Evolutionary conservation across 1,139 yeast species (phyloP).

Genomic region (Scheffersomyces lignicola): DNA sequence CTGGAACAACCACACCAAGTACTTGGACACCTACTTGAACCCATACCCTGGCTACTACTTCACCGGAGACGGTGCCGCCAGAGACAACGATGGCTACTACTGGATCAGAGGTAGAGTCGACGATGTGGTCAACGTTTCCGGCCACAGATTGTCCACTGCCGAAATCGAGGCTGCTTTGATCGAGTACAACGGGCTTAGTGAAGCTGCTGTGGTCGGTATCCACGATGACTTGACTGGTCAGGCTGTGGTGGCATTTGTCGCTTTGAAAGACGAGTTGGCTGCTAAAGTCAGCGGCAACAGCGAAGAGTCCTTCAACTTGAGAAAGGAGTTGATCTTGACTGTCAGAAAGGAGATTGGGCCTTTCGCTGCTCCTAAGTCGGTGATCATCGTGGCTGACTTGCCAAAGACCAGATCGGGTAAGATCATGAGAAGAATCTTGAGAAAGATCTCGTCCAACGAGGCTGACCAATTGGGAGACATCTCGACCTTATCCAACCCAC

Average conservation of each 20-base stretch:
- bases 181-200: slow-evolving; percentile 79
- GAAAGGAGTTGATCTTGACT: slow-evolving; percentile 81
- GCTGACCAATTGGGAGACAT: slow-evolving; percentile 93
- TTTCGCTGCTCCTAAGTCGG: slow-evolving; percentile 95
- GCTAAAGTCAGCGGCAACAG: slow-evolving; percentile 40
- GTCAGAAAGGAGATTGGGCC: slow-evolving; percentile 97
- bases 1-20: slow-evolving; percentile 87
- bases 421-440: slow-evolving; percentile 96
- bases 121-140: slow-evolving; percentile 96
- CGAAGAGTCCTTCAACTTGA: slow-evolving; percentile 56
- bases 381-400: slow-evolving; percentile 82
- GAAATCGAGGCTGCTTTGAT: slow-evolving; percentile 93
- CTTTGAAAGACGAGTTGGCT: slow-evolving; percentile 63
- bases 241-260: slow-evolving; percentile 92
- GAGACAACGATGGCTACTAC: slow-evolving; percentile 95
- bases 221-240: slow-evolving; percentile 96
- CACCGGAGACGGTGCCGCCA: slow-evolving; percentile 98
- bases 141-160: slow-evolving; percentile 95
- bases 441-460: slow-evolving; percentile 88
- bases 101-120: slow-evolving; percentile 99
- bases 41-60: slow-evolving; percentile 97
- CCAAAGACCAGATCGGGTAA: slow-evolving; percentile 99
- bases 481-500: slow-evolving; percentile 87
- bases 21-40: slow-evolving; percentile 87
- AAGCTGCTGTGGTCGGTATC: slow-evolving; percentile 94